phyloP scores from a whole-genome alignment of 2,329 filamentous ascomycete genomes.

The Penicillium freii region DNA sequence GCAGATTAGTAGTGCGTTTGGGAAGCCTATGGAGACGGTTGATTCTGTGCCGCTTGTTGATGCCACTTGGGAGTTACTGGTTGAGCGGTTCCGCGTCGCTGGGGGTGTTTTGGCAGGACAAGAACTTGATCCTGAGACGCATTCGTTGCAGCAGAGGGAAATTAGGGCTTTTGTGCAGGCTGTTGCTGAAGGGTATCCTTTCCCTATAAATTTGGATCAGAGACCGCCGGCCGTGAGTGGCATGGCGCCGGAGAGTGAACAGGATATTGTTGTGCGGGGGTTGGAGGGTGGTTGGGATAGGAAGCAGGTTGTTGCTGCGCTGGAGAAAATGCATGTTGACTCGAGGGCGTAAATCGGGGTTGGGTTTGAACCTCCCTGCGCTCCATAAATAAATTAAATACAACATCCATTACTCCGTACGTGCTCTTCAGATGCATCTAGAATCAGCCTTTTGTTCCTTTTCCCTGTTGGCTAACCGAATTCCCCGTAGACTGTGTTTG shows the following conservation, averaged over 20 bases:
- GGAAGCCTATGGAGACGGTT: conserved; percentile 63
- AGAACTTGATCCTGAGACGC: conserved; percentile 12
- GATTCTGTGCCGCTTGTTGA: conserved; percentile 54
- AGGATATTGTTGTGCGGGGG: conserved; percentile 50
- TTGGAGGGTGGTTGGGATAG: conserved; percentile 45
- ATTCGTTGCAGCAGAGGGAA: conserved; percentile 33
- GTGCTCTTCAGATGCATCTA: not conserved
- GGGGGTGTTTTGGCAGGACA: conserved; percentile 19
- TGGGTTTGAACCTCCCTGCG: not conserved
- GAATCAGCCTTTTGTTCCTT: not conserved
- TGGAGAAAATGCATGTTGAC: conserved; percentile 42
- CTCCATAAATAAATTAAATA: not conserved
- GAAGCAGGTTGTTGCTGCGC: conserved; percentile 41
- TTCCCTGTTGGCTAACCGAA: not conserved
- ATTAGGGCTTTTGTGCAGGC: conserved; percentile 51
- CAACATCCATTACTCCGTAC: not conserved
- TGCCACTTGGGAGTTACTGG: conserved; percentile 54
- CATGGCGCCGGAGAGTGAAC: conserved; percentile 61
- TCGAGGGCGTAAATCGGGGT: conserved; percentile 20
- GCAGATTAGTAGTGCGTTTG: conserved; percentile 62
- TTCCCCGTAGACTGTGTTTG: not conserved
- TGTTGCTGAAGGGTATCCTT: conserved; percentile 60
- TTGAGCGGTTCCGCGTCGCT: conserved; percentile 48
- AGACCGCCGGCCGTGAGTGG: conserved; percentile 56
- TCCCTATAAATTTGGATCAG: conserved; percentile 61